A percentile compares a stretch with the other conserved stretches of the same genome.
These are phyloP conservation scores for Brassica balearica DNA, from an alignment of 441 rosid species.

Conservation along the genomic window DNA sequence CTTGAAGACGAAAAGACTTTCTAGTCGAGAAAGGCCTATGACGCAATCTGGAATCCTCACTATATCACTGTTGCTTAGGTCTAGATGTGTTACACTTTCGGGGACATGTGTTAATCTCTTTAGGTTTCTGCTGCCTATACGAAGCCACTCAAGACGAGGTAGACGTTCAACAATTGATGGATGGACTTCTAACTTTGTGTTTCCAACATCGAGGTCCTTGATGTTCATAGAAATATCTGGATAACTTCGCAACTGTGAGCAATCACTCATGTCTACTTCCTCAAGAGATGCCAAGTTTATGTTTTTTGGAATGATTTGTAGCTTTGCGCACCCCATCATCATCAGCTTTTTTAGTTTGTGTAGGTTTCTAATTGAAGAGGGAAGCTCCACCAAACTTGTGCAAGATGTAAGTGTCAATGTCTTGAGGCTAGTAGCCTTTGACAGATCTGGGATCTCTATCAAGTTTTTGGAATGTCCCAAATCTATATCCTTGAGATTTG, in stretches of 20 bases:
- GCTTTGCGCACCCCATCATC: constrained; percentile 20
- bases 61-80: constrained; percentile 18
- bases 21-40: not conserved
- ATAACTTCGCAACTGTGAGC: not conserved
- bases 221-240: constrained; percentile 25
- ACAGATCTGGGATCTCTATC: constrained; percentile 43
- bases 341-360: constrained; percentile 19
- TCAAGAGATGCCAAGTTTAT: constrained; percentile 34
- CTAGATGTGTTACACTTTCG: not conserved
- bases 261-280: constrained; percentile 6
- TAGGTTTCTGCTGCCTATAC: constrained; percentile 13
- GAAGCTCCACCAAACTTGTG: constrained; percentile 39
- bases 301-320: constrained; percentile 17
- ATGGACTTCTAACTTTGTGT: not conserved
- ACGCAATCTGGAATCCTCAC: constrained; percentile 22
- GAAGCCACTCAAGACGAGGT: constrained; percentile 1
- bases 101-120: constrained; percentile 22
- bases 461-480: constrained; percentile 32
- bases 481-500: constrained; percentile 34
- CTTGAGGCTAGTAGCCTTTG: constrained; percentile 31
- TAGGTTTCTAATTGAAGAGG: constrained; percentile 25
- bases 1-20: not conserved
- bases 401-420: constrained; percentile 29
- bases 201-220: not conserved
- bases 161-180: not conserved